A percentile compares a stretch with the other conserved stretches of the same genome.
These are phyloP conservation scores for Geotrichum siamense DNA, from an alignment of 1,139 yeast genomes.

Conservation along the genomic window DNA sequence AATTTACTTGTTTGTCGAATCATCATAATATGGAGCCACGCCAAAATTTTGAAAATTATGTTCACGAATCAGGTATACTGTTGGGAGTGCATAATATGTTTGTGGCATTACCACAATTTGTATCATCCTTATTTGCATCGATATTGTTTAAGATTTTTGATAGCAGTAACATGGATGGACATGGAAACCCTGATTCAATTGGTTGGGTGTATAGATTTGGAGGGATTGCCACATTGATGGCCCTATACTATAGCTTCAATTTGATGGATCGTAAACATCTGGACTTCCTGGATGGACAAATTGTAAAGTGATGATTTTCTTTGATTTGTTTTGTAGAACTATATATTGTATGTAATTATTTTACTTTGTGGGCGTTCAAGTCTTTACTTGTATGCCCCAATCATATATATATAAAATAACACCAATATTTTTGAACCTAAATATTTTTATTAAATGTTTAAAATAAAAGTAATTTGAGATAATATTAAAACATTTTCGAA, in stretches of 20 bases:
- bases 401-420: too few relatives aligned
- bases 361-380: not conserved
- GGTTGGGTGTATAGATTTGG: constrained; percentile 47
- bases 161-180: constrained; percentile 20
- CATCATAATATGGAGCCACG: constrained; percentile 25
- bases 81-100: constrained; percentile 45
- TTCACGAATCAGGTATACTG: constrained; percentile 44
- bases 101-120: constrained; percentile 45
- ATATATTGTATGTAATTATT: not conserved
- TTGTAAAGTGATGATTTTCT: not conserved
- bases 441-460: too few relatives aligned
- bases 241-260: constrained; percentile 34
- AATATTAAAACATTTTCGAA: not conserved
- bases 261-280: constrained; percentile 25
- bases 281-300: constrained; percentile 6
- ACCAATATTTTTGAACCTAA: too few relatives aligned
- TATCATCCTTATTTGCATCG: constrained; percentile 40
- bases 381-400: not conserved
- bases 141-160: constrained; percentile 31
- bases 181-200: not conserved
- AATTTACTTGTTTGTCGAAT: not conserved
- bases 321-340: not conserved
- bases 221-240: constrained; percentile 41
- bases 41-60: constrained; percentile 25
- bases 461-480: too few relatives aligned